phyloP scores from a whole-genome alignment of 176 grass and related monocot species.

The Guadua angustifolia region DNA sequence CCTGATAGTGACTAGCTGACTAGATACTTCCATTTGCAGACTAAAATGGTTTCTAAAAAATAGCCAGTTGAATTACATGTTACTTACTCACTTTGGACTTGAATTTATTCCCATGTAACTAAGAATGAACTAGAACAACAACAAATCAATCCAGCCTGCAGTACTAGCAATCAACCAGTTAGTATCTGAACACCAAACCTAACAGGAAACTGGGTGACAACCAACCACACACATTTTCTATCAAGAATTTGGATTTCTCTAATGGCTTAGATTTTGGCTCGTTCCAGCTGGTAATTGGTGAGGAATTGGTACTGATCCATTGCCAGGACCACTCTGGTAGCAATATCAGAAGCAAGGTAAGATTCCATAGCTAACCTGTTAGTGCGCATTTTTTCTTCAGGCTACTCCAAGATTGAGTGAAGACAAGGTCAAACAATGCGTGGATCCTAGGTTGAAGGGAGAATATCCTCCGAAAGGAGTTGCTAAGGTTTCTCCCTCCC shows the following conservation, averaged over 20 bases:
- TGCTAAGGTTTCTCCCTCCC: conserved; percentile 52
- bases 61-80: background rate
- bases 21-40: background rate
- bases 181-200: background rate
- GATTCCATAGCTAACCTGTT: conserved; percentile 26
- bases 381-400: conserved; percentile 30
- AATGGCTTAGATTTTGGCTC: background rate
- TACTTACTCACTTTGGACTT: background rate
- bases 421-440: conserved; percentile 69
- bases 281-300: background rate
- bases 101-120: conserved; percentile 4
- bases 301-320: background rate
- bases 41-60: background rate
- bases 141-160: conserved; percentile 4
- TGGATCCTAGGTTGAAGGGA: conserved; percentile 70
- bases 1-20: background rate
- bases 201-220: background rate
- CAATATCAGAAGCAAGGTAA: background rate
- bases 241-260: conserved; percentile 7
- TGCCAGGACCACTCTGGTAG: background rate
- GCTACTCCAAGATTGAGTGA: conserved; percentile 62
- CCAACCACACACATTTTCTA: background rate
- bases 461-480: conserved; percentile 62
- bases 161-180: conserved; percentile 2
- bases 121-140: background rate